Evolutionary conservation across 208 protist species (phyloP).

Genomic region (Porcisia deanei): DNA sequence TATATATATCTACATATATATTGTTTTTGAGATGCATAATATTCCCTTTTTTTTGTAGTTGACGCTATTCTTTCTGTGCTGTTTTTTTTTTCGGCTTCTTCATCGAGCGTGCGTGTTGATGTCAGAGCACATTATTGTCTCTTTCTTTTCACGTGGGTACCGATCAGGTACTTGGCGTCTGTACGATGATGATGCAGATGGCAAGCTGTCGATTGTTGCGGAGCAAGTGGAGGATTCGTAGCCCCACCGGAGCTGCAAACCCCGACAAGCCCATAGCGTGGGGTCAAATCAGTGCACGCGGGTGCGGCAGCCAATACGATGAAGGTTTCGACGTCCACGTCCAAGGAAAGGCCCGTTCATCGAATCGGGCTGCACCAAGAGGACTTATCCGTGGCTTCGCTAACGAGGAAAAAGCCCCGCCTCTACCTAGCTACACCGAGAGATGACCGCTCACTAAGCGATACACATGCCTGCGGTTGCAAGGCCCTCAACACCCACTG

Average conservation of each 20-base stretch:
- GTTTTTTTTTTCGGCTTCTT: no score
- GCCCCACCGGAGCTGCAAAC: background rate
- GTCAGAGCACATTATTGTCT: background rate
- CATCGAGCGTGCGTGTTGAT: background rate
- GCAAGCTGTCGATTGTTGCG: background rate
- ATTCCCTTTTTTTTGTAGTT: background rate
- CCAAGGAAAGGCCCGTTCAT: conserved; percentile 10
- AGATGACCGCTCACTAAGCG: background rate
- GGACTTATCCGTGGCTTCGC: conserved; percentile 37
- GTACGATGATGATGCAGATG: background rate
- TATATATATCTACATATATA: no score
- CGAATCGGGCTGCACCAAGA: conserved; percentile 22
- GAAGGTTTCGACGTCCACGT: conserved; percentile 15
- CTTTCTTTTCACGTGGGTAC: background rate
- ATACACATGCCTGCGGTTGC: background rate
- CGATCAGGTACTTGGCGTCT: background rate
- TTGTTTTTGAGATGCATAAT: background rate
- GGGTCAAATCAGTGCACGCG: conserved; percentile 39
- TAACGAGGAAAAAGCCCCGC: conserved; percentile 17
- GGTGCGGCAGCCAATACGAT: conserved; percentile 23
- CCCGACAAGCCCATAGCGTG: conserved; percentile 9
- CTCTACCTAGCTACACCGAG: conserved; percentile 10
- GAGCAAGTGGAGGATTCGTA: conserved; percentile 18
- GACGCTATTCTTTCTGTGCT: background rate
- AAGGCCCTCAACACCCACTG: background rate